These are phyloP conservation scores for Rhexocercosporidium sp. DNA, from an alignment of 2,329 filamentous ascomycete species.

Conservation along the genomic window DNA sequence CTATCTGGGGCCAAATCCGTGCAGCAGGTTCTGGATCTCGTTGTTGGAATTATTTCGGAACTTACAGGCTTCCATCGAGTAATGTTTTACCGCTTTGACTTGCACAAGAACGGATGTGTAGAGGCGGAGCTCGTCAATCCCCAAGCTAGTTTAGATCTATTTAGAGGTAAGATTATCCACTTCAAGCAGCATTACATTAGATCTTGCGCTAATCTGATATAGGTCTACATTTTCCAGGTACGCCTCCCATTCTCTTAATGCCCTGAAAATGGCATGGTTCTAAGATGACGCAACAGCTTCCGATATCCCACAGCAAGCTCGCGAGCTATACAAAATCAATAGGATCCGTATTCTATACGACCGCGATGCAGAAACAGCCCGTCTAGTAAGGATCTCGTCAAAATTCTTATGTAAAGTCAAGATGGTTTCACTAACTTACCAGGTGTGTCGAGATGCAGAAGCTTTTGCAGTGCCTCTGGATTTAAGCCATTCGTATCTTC, in stretches of 20 bases:
- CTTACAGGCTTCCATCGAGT: conserved; percentile 37
- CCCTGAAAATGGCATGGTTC: background rate
- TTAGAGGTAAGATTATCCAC: conserved; percentile 23
- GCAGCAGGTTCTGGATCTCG: conserved; percentile 30
- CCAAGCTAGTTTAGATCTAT: conserved; percentile 34
- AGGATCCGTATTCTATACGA: conserved; percentile 87
- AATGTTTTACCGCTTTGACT: conserved; percentile 38
- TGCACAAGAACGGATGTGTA: conserved; percentile 36
- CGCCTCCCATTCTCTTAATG: no score
- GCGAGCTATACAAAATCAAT: conserved; percentile 86
- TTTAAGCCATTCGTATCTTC: conserved; percentile 81
- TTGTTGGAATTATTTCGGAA: conserved; percentile 35
- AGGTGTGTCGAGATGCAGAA: conserved; percentile 71
- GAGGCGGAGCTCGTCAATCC: conserved; percentile 36
- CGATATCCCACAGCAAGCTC: conserved; percentile 82
- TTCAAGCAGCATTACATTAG: background rate
- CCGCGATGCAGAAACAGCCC: conserved; percentile 76
- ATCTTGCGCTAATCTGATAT: background rate
- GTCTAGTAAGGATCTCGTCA: conserved; percentile 52
- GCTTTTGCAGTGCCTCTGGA: conserved; percentile 77
- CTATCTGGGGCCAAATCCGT: conserved; percentile 23
- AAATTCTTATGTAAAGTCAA: background rate
- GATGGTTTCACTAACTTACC: background rate
- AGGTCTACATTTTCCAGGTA: conserved; percentile 64
- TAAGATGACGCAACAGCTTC: conserved; percentile 55